These are phyloP conservation scores for Leishmania braziliensis DNA, from an alignment of 208 protist genomes.

Conservation along the genomic window DNA sequence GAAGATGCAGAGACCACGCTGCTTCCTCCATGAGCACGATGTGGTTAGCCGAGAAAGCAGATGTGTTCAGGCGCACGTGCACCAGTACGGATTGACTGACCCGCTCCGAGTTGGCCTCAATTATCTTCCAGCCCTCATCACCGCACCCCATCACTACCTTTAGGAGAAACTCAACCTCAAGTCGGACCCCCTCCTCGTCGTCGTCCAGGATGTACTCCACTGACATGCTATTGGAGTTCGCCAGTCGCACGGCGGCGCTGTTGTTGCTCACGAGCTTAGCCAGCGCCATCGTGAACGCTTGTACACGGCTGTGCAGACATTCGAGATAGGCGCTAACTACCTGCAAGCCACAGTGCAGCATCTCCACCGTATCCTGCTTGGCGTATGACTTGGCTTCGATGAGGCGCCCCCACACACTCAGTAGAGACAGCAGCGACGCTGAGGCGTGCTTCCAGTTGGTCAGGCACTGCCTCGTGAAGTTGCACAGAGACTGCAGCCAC, in stretches of 20 bases:
- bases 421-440: constrained; percentile 31
- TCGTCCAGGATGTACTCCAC: constrained; percentile 45
- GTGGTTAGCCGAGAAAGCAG: constrained; percentile 11
- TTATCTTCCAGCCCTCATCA: constrained; percentile 30
- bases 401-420: constrained; percentile 42
- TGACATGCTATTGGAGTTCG: background rate
- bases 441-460: constrained; percentile 30
- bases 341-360: constrained; percentile 12
- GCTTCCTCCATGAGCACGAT: constrained; percentile 27
- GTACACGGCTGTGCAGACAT: constrained; percentile 30
- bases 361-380: constrained; percentile 8
- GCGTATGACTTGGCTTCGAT: constrained; percentile 36
- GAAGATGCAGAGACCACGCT: constrained; percentile 36
- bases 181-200: constrained; percentile 39
- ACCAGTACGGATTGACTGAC: constrained; percentile 11
- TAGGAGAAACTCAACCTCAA: constrained; percentile 53
- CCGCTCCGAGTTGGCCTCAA: constrained; percentile 15
- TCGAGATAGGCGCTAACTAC: constrained; percentile 31
- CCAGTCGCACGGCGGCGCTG: background rate
- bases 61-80: constrained; percentile 9
- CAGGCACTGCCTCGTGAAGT: constrained; percentile 36
- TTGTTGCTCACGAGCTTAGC: constrained; percentile 11
- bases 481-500: constrained; percentile 32
- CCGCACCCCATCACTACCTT: constrained; percentile 38
- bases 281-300: constrained; percentile 21